Percentiles rank a stretch among this genome's conserved stretches.
These are phyloP conservation scores for Holtermanniella nyarrowii DNA, from an alignment of 768 basidiomycete species.

Conservation along the genomic window DNA sequence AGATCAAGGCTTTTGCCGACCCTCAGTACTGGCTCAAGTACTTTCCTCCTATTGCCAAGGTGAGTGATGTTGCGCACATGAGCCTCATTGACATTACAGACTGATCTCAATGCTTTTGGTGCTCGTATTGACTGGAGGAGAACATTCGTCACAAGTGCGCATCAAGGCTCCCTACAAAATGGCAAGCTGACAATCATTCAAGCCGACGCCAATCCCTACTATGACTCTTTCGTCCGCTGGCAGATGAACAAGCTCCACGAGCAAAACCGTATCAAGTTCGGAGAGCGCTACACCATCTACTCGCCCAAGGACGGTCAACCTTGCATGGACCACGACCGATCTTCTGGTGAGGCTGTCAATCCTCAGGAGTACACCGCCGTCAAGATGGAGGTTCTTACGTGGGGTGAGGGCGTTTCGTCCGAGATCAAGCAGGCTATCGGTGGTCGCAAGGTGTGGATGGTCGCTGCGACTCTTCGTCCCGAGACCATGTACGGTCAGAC, in stretches of 20 bases:
- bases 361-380: constrained; percentile 91
- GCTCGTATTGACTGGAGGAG: constrained; percentile 96
- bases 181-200: background rate
- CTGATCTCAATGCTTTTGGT: constrained; percentile 77
- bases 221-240: constrained; percentile 94
- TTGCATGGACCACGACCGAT: constrained; percentile 98
- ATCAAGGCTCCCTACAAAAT: background rate
- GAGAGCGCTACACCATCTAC: constrained; percentile 96
- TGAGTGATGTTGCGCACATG: constrained; percentile 40
- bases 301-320: constrained; percentile 97
- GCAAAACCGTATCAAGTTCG: constrained; percentile 91
- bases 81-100: constrained; percentile 29
- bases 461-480: constrained; percentile 90
- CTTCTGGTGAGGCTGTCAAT: constrained; percentile 84
- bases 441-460: constrained; percentile 73
- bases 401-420: constrained; percentile 60
- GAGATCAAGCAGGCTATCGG: constrained; percentile 59
- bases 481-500: constrained; percentile 99
- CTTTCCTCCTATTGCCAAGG: constrained; percentile 91
- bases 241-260: constrained; percentile 85
- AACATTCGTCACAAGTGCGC: constrained; percentile 67
- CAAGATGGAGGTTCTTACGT: constrained; percentile 86
- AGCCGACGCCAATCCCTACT: constrained; percentile 88
- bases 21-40: constrained; percentile 84
- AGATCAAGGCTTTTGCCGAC: constrained; percentile 95